Evolutionary conservation across 1,284 basidiomycete genomes (phyloP).

Genomic region (Fomitiporia mediterranea): DNA sequence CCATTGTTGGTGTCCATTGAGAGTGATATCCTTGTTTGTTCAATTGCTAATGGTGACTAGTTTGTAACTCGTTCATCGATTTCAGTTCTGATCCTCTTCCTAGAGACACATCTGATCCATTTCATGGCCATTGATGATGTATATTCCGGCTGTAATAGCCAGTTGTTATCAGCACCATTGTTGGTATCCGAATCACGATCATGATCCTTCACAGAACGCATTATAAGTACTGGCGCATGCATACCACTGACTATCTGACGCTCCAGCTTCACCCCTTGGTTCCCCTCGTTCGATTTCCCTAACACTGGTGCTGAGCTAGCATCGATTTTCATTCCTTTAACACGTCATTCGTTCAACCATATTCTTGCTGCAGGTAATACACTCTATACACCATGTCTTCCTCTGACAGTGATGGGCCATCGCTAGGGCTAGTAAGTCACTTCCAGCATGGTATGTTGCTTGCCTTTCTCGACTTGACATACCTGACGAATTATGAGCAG

Average conservation of each 20-base stretch:
- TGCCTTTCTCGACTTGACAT: background rate
- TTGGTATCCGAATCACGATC: conserved; percentile 10
- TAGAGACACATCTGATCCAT: no score
- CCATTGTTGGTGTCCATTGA: conserved; percentile 94
- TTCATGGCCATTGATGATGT: conserved; percentile 7
- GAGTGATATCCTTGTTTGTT: no score
- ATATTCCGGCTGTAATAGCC: background rate
- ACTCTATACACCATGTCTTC: background rate
- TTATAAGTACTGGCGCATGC: background rate
- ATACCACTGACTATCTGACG: background rate
- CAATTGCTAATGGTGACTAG: no score
- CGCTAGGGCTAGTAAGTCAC: background rate
- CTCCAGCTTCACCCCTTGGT: background rate
- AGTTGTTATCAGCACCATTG: background rate
- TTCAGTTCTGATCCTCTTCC: no score
- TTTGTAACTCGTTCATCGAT: no score
- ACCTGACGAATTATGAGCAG: background rate
- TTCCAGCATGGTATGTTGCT: conserved; percentile 11
- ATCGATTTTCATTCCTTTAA: conserved; percentile 1
- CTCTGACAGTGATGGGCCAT: background rate
- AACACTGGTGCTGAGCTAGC: background rate
- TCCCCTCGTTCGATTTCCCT: background rate
- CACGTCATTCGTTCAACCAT: background rate
- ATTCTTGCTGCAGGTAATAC: background rate
- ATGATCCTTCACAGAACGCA: background rate